Base-by-base conservation (phyloP, 2,329 filamentous ascomycete genomes). In the Phaeophleospora eucalypticola region DNA sequence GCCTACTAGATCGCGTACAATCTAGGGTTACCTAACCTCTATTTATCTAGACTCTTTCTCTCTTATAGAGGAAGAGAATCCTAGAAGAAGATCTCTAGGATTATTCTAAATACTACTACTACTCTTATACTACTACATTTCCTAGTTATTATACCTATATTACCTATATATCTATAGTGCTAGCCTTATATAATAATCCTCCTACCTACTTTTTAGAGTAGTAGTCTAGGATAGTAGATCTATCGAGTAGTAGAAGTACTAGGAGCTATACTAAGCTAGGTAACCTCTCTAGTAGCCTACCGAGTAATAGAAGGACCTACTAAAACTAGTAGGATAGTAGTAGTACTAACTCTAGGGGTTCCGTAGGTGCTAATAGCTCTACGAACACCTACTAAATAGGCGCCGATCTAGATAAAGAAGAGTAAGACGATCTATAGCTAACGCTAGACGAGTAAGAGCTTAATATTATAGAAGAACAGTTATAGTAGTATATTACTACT, bases 111-210 rank as follows among this genome's bases (percentile, higher is more conserved):
- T 7, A 7, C 6, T 29, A 29, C 12, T 29, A 29, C 24, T 29
- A 29, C 12, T 7, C 24, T 12, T 29, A 29, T 29, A 29, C 24
- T 29, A 29, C 24, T 29, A 29, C 12, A 29, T 29, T n/a, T 29
- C 24, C 24, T 29, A 29, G 24, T 7, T 12, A 29, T 29, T 36
- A 36, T 36, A 36, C 34, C n/a, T 6, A 15, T 36, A 36, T 36
- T 8, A n/a, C 34, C 24, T 29, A 29, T 29, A 12, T 29, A 7
- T 36, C 7, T 36, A 36, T 36, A 36, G 16, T 18, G 8, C 7
- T n/a, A n/a, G 7, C n/a, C 7, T 36, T 36, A 36, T 36, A 36
- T 36, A 36, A 36, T 36, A 36, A 36, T 36, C 34, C 34, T 36
- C 34, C n/a, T 16, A 8, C 34, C 16, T 8, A 8, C 7, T 16